phyloP scores from a whole-genome alignment of 805 yeast species.

The Lipomyces yamanashiensis region DNA sequence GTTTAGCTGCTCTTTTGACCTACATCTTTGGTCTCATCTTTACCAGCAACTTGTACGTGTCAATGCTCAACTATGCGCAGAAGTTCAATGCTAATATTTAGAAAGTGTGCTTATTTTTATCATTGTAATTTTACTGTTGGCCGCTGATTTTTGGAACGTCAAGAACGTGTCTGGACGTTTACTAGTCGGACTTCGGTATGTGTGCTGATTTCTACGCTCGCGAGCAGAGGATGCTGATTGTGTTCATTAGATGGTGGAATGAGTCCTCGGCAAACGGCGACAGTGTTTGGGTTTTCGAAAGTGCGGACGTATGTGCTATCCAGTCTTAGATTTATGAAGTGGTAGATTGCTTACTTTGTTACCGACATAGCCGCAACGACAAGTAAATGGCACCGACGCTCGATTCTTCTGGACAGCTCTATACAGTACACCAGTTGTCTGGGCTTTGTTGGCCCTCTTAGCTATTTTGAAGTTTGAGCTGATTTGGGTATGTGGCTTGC shows the following conservation, averaged over 20 bases:
- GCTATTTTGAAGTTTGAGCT: conserved; percentile 81
- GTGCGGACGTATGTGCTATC: conserved; percentile 59
- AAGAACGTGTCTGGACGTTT: conserved; percentile 90
- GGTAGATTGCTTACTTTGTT: background rate
- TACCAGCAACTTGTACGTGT: conserved; percentile 58
- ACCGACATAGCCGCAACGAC: conserved; percentile 48
- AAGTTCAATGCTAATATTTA: background rate
- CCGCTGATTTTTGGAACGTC: conserved; percentile 92
- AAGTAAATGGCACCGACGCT: conserved; percentile 89
- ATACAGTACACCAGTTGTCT: conserved; percentile 73
- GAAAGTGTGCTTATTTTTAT: conserved; percentile 73
- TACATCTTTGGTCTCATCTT: conserved; percentile 75
- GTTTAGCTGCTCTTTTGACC: conserved; percentile 58
- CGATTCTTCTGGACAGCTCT: conserved; percentile 83
- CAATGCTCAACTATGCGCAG: background rate
- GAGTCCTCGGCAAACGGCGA: conserved; percentile 70
- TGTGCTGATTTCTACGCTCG: background rate
- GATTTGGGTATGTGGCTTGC: conserved; percentile 48
- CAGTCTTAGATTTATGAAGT: background rate
- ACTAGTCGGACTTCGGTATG: conserved; percentile 70
- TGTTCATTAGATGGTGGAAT: conserved; percentile 82
- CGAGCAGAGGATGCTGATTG: background rate
- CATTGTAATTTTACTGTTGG: conserved; percentile 69
- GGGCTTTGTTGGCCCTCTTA: conserved; percentile 75
- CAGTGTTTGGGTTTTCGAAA: conserved; percentile 85